Evolutionary conservation across 1,284 basidiomycete genomes (phyloP).

Genomic region (Melampsora medusae): DNA sequence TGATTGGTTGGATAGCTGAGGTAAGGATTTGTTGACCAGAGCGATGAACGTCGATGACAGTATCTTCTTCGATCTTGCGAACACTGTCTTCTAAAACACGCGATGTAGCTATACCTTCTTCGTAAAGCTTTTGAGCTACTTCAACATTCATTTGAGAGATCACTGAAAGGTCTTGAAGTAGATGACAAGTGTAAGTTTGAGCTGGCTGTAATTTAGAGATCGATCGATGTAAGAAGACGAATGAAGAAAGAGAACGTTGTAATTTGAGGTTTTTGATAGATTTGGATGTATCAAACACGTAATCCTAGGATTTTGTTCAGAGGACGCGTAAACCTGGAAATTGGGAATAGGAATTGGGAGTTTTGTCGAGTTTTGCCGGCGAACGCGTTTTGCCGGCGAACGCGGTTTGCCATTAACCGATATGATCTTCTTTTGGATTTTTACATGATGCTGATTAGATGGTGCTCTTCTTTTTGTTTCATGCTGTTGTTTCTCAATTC

Average conservation of each 20-base stretch:
- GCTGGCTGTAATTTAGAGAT: constrained; percentile 94
- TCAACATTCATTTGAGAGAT: constrained; percentile 82
- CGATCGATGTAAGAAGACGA: constrained; percentile 89
- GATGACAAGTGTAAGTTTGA: constrained; percentile 85
- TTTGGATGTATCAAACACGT: too few species aligned
- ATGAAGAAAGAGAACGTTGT: constrained; percentile 87
- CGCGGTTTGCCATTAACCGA: too few species aligned
- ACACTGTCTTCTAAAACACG: constrained; percentile 75
- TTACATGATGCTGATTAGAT: too few species aligned
- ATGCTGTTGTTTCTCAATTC: too few species aligned
- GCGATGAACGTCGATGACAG: constrained; percentile 63
- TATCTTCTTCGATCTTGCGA: constrained; percentile 75
- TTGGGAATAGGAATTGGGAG: too few species aligned
- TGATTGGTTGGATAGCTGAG: constrained; percentile 74
- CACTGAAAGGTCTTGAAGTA: constrained; percentile 82
- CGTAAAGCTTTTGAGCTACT: constrained; percentile 76
- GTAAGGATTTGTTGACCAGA: constrained; percentile 60
- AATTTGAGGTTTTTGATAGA: constrained; percentile 56
- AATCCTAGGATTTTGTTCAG: too few species aligned
- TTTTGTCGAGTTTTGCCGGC: too few species aligned
- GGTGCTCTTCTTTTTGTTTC: too few species aligned
- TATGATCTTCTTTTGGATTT: too few species aligned
- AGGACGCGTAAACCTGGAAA: too few species aligned
- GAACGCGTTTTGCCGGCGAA: too few species aligned
- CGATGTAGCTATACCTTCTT: constrained; percentile 68